Base-by-base conservation (phyloP, 768 basidiomycete genomes). In the Kwoniella sp. region DNA sequence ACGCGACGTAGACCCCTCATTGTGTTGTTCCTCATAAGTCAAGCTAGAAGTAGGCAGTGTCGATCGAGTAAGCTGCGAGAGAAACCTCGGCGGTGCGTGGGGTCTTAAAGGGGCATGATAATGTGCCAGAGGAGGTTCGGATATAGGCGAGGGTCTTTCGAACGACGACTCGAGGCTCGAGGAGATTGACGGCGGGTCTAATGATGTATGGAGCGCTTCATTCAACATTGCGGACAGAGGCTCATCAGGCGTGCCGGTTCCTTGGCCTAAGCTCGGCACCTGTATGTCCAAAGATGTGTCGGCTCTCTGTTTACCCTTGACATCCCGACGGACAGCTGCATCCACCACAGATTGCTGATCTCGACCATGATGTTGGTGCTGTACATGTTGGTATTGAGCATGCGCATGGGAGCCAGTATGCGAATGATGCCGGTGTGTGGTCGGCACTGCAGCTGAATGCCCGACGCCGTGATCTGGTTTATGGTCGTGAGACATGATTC, bases 21-120 rank as follows among this genome's bases (percentile, higher is more conserved):
- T 55, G 15, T 29, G 31, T 23, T 54, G 64, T 0, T 67, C 60
- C 11, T 67, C 68, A 45, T 73, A 73, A 11, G 57, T 64, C 22
- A 77, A 47, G 61, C 76, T 73, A 20, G 76, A 64, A 8, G 54
- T 71, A 20, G 76, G 76, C 29, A 75, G 29, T 5, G 73, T 75
- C 25, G 76, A 68, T 13, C 76, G 37, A 2, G 76, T 69, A 2
- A 75, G 67, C 38, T 73, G 70, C 2, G 73, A 75, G 0, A 77
- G 55, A 0, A 77, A 58, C 31, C 66, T 37, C 1, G 60, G 63
- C 3, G 76, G 76, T 2, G 38, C 63, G 52, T 41, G 55, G 22
- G 48, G 63, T 51, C 58, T n/a, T 13, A 61, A 54, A n/a, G 61
- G 57, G 26, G 55, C 48, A 13, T 73, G 67, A 63, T 72, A 63